Conservation (phyloP, 2,329 filamentous ascomycete genomes). For the Tolypocladium paradoxum region DNA sequence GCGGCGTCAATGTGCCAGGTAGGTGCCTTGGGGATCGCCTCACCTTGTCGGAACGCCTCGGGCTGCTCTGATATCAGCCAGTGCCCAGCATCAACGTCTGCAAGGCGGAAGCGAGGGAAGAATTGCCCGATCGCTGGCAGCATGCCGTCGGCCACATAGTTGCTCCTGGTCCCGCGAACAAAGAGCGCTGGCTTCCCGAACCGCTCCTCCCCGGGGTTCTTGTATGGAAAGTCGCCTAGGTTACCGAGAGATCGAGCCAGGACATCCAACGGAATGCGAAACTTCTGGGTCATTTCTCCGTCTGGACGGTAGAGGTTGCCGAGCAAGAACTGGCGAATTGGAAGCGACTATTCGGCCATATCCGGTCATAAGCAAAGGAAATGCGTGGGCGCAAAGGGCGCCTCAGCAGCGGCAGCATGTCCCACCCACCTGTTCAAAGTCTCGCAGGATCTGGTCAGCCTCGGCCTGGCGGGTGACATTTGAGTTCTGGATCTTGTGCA, state of each 20-base stretch:
- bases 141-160: conserved; percentile 71
- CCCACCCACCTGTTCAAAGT: conserved; percentile 53
- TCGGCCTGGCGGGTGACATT: conserved; percentile 59
- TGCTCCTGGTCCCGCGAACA: conserved; percentile 64
- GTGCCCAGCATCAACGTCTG: conserved; percentile 69
- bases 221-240: conserved; percentile 84
- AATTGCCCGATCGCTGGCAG: conserved; percentile 71
- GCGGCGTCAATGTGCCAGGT: background rate
- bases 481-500: conserved; percentile 68
- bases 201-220: conserved; percentile 52
- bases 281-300: conserved; percentile 48
- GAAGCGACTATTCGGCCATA: conserved; percentile 35
- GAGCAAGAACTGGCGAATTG: conserved; percentile 83
- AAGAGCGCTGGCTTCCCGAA: conserved; percentile 76
- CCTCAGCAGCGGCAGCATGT: background rate
- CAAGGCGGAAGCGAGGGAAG: conserved; percentile 66
- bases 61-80: conserved; percentile 89
- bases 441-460: conserved; percentile 66
- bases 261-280: conserved; percentile 67
- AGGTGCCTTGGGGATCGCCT: background rate
- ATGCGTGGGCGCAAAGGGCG: background rate
- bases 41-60: conserved; percentile 64
- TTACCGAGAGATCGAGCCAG: conserved; percentile 58
- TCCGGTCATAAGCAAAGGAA: background rate
- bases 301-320: conserved; percentile 62